These are phyloP conservation scores for Vitis amurensis DNA, from an alignment of 164 flowering plant species.

Conservation along the genomic window DNA sequence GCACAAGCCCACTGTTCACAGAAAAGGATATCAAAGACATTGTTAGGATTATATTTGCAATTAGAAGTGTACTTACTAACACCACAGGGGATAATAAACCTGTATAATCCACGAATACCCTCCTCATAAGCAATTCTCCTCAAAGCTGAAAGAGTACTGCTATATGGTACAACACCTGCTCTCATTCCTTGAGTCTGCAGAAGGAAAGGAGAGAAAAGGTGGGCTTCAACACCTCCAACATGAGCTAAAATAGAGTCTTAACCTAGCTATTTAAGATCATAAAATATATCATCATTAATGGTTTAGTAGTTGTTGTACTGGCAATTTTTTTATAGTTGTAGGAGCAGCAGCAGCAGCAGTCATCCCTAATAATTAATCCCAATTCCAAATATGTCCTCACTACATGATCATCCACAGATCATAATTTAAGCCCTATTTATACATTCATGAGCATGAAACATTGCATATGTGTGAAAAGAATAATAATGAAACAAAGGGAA, in stretches of 20 bases:
- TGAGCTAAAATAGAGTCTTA: neutral
- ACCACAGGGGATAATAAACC: slow-evolving; percentile 34
- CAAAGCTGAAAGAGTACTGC: slow-evolving; percentile 80
- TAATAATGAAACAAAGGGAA: too few relatives aligned
- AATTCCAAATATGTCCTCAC: neutral
- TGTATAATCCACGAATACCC: slow-evolving; percentile 94
- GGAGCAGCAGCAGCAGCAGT: too few relatives aligned
- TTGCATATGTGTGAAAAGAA: too few relatives aligned
- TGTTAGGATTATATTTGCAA: neutral
- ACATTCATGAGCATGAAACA: too few relatives aligned
- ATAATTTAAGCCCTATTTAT: neutral
- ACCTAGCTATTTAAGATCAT: too few relatives aligned
- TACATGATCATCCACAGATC: neutral
- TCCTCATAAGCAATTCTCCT: slow-evolving; percentile 86
- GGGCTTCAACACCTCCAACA: slow-evolving; percentile 1
- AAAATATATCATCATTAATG: too few relatives aligned
- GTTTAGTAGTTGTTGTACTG: too few relatives aligned
- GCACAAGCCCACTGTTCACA: slow-evolving; percentile 86
- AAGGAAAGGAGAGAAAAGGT: slow-evolving; percentile 13
- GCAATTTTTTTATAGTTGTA: too few relatives aligned
- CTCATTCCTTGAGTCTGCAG: slow-evolving; percentile 93
- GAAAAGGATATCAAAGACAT: slow-evolving; percentile 16
- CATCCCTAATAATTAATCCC: too few relatives aligned
- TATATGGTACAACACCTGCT: slow-evolving; percentile 68
- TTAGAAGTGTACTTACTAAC: neutral